Evolutionary conservation across 2,329 filamentous ascomycete species (phyloP), one percentile per base, ranked within the genome.

Genomic region (Aspergillus uvarum): DNA sequence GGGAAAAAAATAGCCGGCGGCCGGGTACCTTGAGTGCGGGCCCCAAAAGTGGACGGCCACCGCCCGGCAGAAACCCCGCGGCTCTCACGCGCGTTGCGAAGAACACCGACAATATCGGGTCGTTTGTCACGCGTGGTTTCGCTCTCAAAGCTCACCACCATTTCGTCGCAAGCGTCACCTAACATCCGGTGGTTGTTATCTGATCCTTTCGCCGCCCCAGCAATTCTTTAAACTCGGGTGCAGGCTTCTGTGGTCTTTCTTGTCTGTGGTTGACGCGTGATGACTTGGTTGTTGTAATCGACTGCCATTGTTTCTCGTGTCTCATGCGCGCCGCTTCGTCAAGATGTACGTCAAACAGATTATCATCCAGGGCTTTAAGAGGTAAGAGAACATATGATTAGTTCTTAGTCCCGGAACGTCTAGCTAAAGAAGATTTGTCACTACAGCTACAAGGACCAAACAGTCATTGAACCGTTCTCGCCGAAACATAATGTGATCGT

Each of bases 311-410:
- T 57, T 57, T 59, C 56, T 68, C 69, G 68, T 67, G 67, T 71
- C 68, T 63, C 68, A 67, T 70, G 64, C 67, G 51, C 38, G 38
- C 38, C 38, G n/a, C 61, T 50, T 66, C 61, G 63, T 65, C 76
- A 83, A 75, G 69, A 96, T 97, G 93, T 95, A 96, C 82, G 97
- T 99, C 85, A 99, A 99, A 79, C 95, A 99, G 82, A 97, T 98
- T 77, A 98, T 97, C 78, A 98, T 99, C 75, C 95, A 99, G 79
- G 95, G 95, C 87, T 99, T 99, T 82, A 99, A 99, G 81, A 97
- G 92, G 92, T 96, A 78, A 68, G 79, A 73, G 59, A 31, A 55
- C n/a, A 24, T 31, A 12, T 19, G 3, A 19, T 5, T 29, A 32
- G n/a, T n/a, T 11, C 6, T n/a, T 7, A 16, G 14, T 98, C 82